Percentiles rank a stretch among this genome's conserved stretches.
These are phyloP conservation scores for Arthrobotrys pseudoclavata DNA, from an alignment of 2,329 filamentous ascomycete genomes.

Conservation along the genomic window DNA sequence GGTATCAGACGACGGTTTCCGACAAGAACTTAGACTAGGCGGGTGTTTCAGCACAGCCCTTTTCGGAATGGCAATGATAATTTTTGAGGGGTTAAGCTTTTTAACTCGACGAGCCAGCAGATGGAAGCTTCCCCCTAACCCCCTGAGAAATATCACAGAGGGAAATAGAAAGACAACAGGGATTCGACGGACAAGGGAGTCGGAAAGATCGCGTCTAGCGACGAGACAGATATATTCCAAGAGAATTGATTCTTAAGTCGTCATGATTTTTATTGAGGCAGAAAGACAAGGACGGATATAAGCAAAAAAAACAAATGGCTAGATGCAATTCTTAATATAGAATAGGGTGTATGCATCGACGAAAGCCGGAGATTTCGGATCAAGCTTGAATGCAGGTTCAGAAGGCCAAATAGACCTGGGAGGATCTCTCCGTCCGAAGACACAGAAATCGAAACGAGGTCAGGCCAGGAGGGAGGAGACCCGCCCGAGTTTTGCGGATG, in stretches of 20 bases:
- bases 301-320: constrained; percentile 17
- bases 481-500: constrained; percentile 52
- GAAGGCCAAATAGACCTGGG: constrained; percentile 29
- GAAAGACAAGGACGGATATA: background rate
- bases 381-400: constrained; percentile 24
- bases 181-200: constrained; percentile 25
- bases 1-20: constrained; percentile 41
- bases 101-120: constrained; percentile 27
- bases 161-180: constrained; percentile 31
- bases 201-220: constrained; percentile 48
- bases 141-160: constrained; percentile 37
- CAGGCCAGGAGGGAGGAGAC: constrained; percentile 37
- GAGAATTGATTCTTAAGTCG: constrained; percentile 21
- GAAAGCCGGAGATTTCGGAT: constrained; percentile 59
- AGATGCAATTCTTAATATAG: constrained; percentile 33
- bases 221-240: constrained; percentile 29
- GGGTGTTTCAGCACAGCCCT: constrained; percentile 57
- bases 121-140: constrained; percentile 45
- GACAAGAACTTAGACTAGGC: constrained; percentile 36
- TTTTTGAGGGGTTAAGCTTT: constrained; percentile 39
- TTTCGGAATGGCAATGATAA: constrained; percentile 34
- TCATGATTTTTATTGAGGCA: constrained; percentile 34
- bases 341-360: constrained; percentile 33
- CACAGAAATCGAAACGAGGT: constrained; percentile 29
- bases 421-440: constrained; percentile 18